A percentile compares a stretch with the other conserved stretches of the same genome.
Conservation (phyloP, 768 basidiomycete genomes). For the Lentinus tigrinus region DNA sequence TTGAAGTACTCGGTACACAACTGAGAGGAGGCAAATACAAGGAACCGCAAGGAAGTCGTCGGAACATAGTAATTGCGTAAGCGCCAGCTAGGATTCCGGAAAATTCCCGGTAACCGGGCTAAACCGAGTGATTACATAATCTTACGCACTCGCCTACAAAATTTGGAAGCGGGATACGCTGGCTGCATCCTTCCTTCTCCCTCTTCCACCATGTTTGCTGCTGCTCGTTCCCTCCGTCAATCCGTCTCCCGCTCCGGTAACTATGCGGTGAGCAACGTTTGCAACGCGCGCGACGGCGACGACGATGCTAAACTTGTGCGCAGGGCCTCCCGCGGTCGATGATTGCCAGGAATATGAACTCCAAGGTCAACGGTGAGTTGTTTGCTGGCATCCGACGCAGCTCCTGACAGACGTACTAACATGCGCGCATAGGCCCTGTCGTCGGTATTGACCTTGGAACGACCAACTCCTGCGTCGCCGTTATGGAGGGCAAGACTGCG, state of each 20-base stretch:
- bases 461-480: constrained; percentile 86
- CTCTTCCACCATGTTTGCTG: constrained; percentile 67
- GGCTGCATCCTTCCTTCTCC: constrained; percentile 36
- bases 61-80: background rate
- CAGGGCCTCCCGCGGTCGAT: constrained; percentile 68
- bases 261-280: constrained; percentile 51
- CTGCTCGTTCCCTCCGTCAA: constrained; percentile 61
- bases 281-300: background rate
- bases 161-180: constrained; percentile 16
- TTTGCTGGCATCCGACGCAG: background rate
- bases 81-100: constrained; percentile 14
- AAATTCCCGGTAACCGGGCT: constrained; percentile 18
- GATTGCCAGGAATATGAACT: constrained; percentile 92
- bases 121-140: constrained; percentile 19
- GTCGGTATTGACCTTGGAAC: constrained; percentile 97
- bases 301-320: constrained; percentile 11
- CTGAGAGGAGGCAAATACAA: too few species aligned
- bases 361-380: constrained; percentile 83
- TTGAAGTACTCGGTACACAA: too few species aligned
- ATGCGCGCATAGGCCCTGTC: constrained; percentile 61
- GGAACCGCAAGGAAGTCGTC: background rate
- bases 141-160: constrained; percentile 22
- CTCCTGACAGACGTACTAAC: background rate
- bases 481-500: constrained; percentile 95
- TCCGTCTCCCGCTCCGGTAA: constrained; percentile 58